Evolutionary conservation across 192 early-diverging fungal species (phyloP).

Genomic region (Rhizoclosmatium globosum): DNA sequence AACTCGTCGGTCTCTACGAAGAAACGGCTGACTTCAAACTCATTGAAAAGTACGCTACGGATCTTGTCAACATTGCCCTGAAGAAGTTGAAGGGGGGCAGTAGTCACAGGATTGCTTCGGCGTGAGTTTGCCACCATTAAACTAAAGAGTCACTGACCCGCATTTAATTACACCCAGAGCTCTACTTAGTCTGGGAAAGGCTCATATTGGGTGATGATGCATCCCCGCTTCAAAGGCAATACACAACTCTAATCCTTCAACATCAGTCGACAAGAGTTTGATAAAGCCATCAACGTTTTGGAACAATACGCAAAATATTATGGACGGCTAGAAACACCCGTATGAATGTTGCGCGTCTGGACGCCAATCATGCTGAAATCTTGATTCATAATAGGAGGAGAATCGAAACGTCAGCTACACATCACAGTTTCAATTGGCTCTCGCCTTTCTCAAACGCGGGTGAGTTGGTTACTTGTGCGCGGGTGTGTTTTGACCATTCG

Average conservation of each 20-base stretch:
- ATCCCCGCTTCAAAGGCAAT: no score
- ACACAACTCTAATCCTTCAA: no score
- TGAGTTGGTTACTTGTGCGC: neutral
- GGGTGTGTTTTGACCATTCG: neutral
- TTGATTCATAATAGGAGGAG: neutral
- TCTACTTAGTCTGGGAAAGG: neutral
- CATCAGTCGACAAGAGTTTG: conserved; percentile 13
- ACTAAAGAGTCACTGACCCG: neutral
- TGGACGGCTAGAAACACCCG: neutral
- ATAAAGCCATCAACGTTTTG: conserved; percentile 17
- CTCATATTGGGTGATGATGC: neutral
- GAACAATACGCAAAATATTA: conserved; percentile 4
- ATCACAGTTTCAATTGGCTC: conserved; percentile 15
- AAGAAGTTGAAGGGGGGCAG: neutral
- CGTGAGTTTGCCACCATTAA: neutral
- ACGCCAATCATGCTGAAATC: neutral
- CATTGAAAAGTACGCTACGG: neutral
- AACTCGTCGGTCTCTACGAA: neutral
- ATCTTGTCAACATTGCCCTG: neutral
- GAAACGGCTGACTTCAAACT: neutral
- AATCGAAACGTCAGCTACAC: conserved; percentile 2
- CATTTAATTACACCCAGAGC: neutral
- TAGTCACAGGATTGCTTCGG: neutral
- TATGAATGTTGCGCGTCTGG: neutral
- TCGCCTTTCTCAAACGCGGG: conserved; percentile 24